Percentiles rank a stretch among this genome's conserved stretches.
These are phyloP conservation scores for Selaginella tamariscina DNA, from an alignment of 75 land plant genomes.

Conservation along the genomic window DNA sequence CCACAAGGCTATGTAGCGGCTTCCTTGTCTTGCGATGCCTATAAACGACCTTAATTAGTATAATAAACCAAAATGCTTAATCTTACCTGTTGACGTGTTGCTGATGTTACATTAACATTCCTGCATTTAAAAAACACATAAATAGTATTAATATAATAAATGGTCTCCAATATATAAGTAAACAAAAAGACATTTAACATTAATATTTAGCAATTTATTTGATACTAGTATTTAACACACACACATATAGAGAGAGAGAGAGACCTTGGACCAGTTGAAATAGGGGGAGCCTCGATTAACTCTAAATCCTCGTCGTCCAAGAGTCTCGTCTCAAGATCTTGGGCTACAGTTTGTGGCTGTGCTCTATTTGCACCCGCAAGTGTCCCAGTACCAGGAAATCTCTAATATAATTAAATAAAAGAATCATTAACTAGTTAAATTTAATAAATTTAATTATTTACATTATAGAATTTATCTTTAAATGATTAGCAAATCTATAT, in stretches of 20 bases:
- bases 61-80: too few species aligned
- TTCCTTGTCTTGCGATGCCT: conserved; percentile 22
- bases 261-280: too few species aligned
- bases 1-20: conserved; percentile 53
- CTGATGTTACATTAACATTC: too few species aligned
- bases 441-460: not conserved
- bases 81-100: too few species aligned
- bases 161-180: too few species aligned
- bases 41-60: too few species aligned
- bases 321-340: not conserved
- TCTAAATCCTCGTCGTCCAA: not conserved
- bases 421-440: not conserved
- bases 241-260: too few species aligned
- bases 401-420: not conserved
- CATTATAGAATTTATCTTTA: not conserved
- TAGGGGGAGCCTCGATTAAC: not conserved
- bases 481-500: not conserved
- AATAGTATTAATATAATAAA: too few species aligned
- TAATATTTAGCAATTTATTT: too few species aligned
- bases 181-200: too few species aligned
- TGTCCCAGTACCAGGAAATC: not conserved
- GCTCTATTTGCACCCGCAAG: not conserved
- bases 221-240: too few species aligned
- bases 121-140: too few species aligned
- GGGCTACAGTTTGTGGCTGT: not conserved